phyloP scores from a whole-genome alignment of 352 stramenopile genomes.

The Phytopythium vexans region DNA sequence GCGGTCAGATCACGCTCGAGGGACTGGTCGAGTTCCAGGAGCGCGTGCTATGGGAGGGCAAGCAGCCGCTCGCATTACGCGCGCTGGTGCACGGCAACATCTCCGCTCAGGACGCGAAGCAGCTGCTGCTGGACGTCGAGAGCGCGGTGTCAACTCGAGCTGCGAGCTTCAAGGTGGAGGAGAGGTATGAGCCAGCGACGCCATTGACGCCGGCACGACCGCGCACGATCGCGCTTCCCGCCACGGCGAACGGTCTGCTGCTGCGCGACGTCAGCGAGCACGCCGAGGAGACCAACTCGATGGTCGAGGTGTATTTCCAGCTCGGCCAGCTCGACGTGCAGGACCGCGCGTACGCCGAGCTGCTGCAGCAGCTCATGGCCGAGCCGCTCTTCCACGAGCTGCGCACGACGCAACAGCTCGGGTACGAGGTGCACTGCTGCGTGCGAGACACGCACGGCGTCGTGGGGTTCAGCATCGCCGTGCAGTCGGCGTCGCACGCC shows the following conservation, averaged over 20 bases:
- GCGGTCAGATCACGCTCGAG: constrained; percentile 10
- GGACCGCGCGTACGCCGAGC: constrained; percentile 57
- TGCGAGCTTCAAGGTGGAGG: constrained; percentile 12
- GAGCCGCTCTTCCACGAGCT: constrained; percentile 83
- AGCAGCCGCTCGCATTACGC: constrained; percentile 12
- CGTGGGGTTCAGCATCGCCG: constrained; percentile 60
- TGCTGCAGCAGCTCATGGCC: constrained; percentile 75
- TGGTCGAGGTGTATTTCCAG: constrained; percentile 85
- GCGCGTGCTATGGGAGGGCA: constrained; percentile 16
- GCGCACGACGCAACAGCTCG: constrained; percentile 78
- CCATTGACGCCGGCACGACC: constrained; percentile 24
- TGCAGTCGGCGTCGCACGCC: constrained; percentile 68
- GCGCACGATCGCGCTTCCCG: constrained; percentile 46
- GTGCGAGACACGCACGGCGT: constrained; percentile 75
- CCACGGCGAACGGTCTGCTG: constrained; percentile 54
- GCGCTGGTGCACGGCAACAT: constrained; percentile 73
- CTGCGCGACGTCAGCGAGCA: constrained; percentile 63
- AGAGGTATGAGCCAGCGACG: constrained; percentile 18
- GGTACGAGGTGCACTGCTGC: constrained; percentile 78
- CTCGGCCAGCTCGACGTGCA: constrained; percentile 45
- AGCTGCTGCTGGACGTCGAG: constrained; percentile 39
- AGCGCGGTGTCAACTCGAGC: constrained; percentile 1
- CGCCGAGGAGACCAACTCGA: constrained; percentile 68
- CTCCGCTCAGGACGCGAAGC: constrained; percentile 22
- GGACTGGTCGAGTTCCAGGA: constrained; percentile 28